These are phyloP conservation scores for Nothophoma quercina DNA, from an alignment of 2,329 filamentous ascomycete genomes.

Conservation along the genomic window DNA sequence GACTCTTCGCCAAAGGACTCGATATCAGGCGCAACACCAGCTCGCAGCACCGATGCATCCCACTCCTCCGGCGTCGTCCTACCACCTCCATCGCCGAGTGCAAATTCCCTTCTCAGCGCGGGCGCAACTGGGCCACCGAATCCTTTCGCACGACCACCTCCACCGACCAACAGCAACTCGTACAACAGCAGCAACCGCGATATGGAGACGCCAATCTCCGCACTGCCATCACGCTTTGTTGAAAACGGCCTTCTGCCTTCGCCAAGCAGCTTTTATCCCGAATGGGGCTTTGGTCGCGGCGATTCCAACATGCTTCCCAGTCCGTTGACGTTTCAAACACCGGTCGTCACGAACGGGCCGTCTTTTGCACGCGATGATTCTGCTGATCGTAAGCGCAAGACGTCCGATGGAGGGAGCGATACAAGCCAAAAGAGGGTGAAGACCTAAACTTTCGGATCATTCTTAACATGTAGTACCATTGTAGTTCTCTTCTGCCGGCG, in stretches of 20 bases:
- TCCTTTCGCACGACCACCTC: constrained; percentile 88
- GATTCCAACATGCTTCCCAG: constrained; percentile 90
- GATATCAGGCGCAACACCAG: constrained; percentile 65
- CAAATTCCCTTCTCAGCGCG: constrained; percentile 83
- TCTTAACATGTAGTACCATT: constrained; percentile 18
- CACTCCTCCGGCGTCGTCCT: constrained; percentile 77
- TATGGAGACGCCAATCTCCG: constrained; percentile 86
- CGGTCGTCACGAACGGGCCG: constrained; percentile 58
- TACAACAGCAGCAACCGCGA: constrained; percentile 45
- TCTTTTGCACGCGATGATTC: constrained; percentile 55
- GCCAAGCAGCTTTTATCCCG: constrained; percentile 89
- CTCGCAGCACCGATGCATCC: constrained; percentile 62
- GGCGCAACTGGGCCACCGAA: constrained; percentile 93
- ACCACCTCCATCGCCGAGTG: constrained; percentile 90
- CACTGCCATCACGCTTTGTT: constrained; percentile 89
- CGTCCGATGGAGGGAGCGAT: constrained; percentile 49
- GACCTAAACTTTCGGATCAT: constrained; percentile 26
- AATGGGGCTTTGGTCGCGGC: constrained; percentile 80
- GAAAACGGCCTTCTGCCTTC: constrained; percentile 87
- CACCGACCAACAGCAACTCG: constrained; percentile 66
- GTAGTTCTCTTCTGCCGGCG: constrained; percentile 15
- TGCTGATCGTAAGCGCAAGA: constrained; percentile 51
- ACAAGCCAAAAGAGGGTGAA: constrained; percentile 49
- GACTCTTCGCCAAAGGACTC: constrained; percentile 72
- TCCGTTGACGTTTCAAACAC: constrained; percentile 91